A percentile compares a stretch with the other conserved stretches of the same genome.
Conservation (phyloP, 2,329 filamentous ascomycete genomes). For the Calonectria hongkongensis region DNA sequence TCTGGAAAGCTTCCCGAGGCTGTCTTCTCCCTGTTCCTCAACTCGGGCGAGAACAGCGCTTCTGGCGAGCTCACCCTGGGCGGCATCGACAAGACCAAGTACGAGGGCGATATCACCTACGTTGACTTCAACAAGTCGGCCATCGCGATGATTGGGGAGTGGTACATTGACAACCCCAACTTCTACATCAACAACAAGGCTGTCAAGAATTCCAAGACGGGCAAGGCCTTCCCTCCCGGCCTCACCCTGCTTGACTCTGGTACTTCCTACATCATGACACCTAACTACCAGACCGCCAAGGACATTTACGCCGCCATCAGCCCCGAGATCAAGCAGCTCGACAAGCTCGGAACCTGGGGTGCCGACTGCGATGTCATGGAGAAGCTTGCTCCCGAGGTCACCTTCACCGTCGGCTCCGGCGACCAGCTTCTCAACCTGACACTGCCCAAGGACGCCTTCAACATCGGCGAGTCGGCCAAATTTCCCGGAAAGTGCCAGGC, state of each 20-base stretch:
- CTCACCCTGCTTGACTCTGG: slow-evolving; percentile 58
- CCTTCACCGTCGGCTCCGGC: slow-evolving; percentile 55
- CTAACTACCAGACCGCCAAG: slow-evolving; percentile 54
- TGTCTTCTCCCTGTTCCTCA: slow-evolving; percentile 56
- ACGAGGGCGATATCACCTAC: slow-evolving; percentile 53
- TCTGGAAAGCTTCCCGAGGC: slow-evolving; percentile 51
- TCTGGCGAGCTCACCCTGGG: slow-evolving; percentile 59
- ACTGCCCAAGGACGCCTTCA: slow-evolving; percentile 56
- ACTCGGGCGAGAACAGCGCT: slow-evolving; percentile 41
- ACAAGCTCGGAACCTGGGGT: slow-evolving; percentile 58
- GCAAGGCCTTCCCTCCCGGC: slow-evolving; percentile 34
- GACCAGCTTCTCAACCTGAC: slow-evolving; percentile 53
- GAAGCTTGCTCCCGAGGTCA: slow-evolving; percentile 53
- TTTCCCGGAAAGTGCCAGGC: slow-evolving; percentile 56
- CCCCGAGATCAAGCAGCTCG: slow-evolving; percentile 55
- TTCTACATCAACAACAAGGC: slow-evolving; percentile 52
- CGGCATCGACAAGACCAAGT: slow-evolving; percentile 56
- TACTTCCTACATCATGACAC: slow-evolving; percentile 57
- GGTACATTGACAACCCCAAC: slow-evolving; percentile 53
- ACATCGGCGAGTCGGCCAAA: slow-evolving; percentile 56
- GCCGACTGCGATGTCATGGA: slow-evolving; percentile 57
- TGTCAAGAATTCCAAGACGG: slow-evolving; percentile 44
- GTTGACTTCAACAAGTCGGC: slow-evolving; percentile 50
- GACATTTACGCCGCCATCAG: slow-evolving; percentile 58
- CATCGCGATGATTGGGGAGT: slow-evolving; percentile 44